A percentile compares a stretch with the other conserved stretches of the same genome.
phyloP scores from a whole-genome alignment of 2,329 filamentous ascomycete genomes.

The Achaetomium macrosporum region DNA sequence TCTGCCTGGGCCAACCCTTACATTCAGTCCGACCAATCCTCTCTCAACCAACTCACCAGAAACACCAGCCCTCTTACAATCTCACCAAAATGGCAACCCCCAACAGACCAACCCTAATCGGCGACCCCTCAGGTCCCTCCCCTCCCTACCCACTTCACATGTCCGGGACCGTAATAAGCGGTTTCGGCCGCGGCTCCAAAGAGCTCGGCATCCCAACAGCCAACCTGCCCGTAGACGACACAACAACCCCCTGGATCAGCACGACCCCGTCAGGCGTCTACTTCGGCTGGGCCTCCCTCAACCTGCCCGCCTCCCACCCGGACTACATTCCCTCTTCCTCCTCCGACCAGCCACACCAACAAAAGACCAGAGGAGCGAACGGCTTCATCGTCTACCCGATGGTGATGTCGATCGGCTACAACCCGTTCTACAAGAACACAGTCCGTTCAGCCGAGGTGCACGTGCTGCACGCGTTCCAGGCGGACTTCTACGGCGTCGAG shows the following conservation, averaged over 20 bases:
- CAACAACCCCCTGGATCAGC: conserved; percentile 54
- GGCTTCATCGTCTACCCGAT: conserved; percentile 61
- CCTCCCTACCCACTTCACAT: conserved; percentile 77
- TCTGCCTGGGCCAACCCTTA: no score
- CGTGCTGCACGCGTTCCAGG: conserved; percentile 68
- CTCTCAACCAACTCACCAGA: not conserved
- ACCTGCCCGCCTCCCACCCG: conserved; percentile 46
- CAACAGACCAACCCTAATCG: conserved; percentile 62
- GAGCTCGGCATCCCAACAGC: conserved; percentile 97
- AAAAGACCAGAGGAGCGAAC: not conserved
- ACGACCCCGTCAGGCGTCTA: conserved; percentile 75
- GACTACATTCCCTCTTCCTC: conserved; percentile 24
- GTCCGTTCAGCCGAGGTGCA: conserved; percentile 85
- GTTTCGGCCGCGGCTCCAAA: conserved; percentile 89
- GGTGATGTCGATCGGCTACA: conserved; percentile 94
- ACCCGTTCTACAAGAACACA: conserved; percentile 93
- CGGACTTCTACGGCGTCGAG: conserved; percentile 78
- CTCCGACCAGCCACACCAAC: not conserved
- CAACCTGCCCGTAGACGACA: conserved; percentile 71
- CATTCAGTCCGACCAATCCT: not conserved
- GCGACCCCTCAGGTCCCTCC: conserved; percentile 66
- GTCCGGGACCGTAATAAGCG: conserved; percentile 81
- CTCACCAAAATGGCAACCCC: conserved; percentile 10
- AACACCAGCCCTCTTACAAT: not conserved
- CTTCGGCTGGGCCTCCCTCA: conserved; percentile 82